Evolutionary conservation across 2,329 filamentous ascomycete genomes (phyloP), one percentile per base, ranked within the genome.

Genomic region (Botryosphaeria dothidea): DNA sequence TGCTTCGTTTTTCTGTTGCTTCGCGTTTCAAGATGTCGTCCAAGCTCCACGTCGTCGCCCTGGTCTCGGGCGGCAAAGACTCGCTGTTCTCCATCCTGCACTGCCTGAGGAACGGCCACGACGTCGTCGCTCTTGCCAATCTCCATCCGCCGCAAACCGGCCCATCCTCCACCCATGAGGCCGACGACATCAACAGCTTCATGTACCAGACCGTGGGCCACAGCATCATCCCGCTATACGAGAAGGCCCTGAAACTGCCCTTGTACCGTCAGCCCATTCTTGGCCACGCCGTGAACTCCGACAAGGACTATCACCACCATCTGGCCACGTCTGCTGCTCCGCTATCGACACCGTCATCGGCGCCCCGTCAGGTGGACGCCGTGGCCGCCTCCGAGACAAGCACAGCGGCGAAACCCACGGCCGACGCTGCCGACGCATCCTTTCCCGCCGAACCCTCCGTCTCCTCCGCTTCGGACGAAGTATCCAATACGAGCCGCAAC

Each of bases 201-300:
- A 99, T 99, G 95, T 99, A 98, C 82, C 95, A 99, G 82, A 99
- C 95, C 3, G 92, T 97, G 66, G 95, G 95, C 13, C 92, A 98
- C 78, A 85, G 88, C 65, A 82, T 97, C 19, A 90, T 98, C 65
- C 92, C 93, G 2, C 84, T 97, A 17, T 98, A 97, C 75, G 88
- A 89, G 66, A 78, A 86, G 54, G 93, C 92, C 36, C 88, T 97
- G 1, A 88, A 85, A 0, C 83, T 98, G 36, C 94, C 94, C 25
- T 83, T 99, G 1, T 97, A 95, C 78, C 89, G 95, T 21, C 86
- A 89, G 70, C 82, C 87, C 62, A 97, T 98, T 70, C 74, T 77
- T 1, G 95, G 94, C 45, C 81, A 80, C 4, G 90, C 92, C 0
- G 84, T 90, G 23, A 88, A 92, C 71, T 88, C 86, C 41, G 86